Evolutionary conservation across 192 early-diverging fungal genomes (phyloP).

Genomic region (Mortierella claussenii): DNA sequence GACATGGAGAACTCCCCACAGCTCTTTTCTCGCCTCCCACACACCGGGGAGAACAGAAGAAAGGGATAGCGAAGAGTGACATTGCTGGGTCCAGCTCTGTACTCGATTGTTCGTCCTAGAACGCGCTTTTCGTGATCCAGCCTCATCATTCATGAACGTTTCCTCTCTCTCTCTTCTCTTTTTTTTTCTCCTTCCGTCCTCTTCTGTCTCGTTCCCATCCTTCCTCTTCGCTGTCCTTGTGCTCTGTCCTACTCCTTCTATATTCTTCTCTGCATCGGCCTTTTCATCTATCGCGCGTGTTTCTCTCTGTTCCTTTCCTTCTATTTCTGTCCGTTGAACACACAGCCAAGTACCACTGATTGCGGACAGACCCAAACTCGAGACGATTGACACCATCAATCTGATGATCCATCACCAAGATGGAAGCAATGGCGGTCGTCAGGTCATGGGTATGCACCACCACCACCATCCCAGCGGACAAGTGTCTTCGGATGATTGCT

Average conservation of each 20-base stretch:
- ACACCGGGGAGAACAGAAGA: too few relatives aligned
- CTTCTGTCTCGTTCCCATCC: not conserved
- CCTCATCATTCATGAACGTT: conserved; percentile 14
- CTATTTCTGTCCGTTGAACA: not conserved
- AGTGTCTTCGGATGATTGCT: conserved; percentile 12
- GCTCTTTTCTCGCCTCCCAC: too few relatives aligned
- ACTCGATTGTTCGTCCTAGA: too few relatives aligned
- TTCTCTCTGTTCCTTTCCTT: not conserved
- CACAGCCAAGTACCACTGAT: conserved; percentile 38
- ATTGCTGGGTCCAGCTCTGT: too few relatives aligned
- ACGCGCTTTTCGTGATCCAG: too few relatives aligned
- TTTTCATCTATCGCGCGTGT: not conserved
- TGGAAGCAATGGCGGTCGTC: conserved; percentile 8
- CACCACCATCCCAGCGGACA: conserved; percentile 11
- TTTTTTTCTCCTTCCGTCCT: conserved; percentile 2
- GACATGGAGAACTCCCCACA: too few relatives aligned
- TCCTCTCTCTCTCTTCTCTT: conserved; percentile 5
- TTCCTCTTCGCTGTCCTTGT: not conserved
- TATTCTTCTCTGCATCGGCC: not conserved
- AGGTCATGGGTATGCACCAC: not conserved
- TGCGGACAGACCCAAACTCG: conserved; percentile 49
- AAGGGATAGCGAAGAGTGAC: too few relatives aligned
- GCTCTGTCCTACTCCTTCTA: not conserved
- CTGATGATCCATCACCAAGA: conserved; percentile 40
- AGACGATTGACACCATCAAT: conserved; percentile 53